Base-by-base conservation (phyloP, 129 eudicot genomes). In the Ambrosia artemisiifolia region DNA sequence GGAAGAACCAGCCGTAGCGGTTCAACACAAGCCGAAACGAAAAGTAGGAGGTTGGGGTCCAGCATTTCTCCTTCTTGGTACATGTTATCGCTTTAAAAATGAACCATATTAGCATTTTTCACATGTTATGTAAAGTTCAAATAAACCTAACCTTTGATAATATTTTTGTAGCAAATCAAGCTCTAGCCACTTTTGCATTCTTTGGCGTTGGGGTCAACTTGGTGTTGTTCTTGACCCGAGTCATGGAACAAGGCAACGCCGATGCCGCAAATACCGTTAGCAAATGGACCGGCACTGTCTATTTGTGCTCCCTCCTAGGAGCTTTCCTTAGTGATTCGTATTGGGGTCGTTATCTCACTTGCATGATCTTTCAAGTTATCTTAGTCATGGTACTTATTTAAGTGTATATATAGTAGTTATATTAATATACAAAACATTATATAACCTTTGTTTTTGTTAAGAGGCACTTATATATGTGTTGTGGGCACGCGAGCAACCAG, bases 201-300 rank as follows among this genome's bases (percentile, higher is more conserved):
- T 92, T 92, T 43, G 98, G 96, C 3, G 98, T 92, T 44, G 91
- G 95, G 14, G 98, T 92, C 65, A 92, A 92, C 81, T 63, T 92
- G 83, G 98, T 92, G 13, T 66, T 92, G 72, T 92, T 92, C 83
- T 65, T 92, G 80, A 92, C 98, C 17, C 81, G 96, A 68, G 98
- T 92, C 51, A 79, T 92, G 11, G 88, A 81, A 34, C 96, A 89
- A 74, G 88, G 82, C 64, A 92, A 85, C 30, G 98, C 98, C 2
- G 43, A 85, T 62, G 98, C 98, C 2, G 98, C 98, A 11, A 92
- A 92, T 62, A 89, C 79, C 13, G 96, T 89, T 13, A 92, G 98
- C 81, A 89, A 74, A 53, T 92, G 98, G 98, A 92, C 98, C 0
- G 96, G 98, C 20, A 92, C 98, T 1, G 98, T 92, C 33, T 92